Conservation (phyloP, 1,284 basidiomycete genomes). For the Sporisorium exsertum region DNA sequence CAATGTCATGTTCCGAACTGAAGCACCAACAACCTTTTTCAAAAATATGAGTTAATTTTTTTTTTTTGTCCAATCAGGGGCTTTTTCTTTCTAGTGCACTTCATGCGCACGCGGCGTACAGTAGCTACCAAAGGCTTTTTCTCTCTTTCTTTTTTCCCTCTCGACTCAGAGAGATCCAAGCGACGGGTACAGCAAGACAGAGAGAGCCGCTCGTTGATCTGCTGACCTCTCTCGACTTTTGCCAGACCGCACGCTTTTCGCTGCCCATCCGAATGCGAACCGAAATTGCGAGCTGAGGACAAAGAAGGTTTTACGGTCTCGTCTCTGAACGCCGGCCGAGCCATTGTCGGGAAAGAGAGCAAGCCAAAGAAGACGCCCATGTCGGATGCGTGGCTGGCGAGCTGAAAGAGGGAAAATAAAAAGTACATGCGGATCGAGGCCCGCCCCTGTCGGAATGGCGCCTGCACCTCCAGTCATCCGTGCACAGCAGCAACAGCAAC, state of each 20-base stretch:
- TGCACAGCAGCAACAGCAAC: too few species aligned
- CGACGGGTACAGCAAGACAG: background rate
- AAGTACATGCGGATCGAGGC: background rate
- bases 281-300: too few species aligned
- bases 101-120: slow-evolving; percentile 1
- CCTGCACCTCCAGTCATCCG: background rate
- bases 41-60: too few species aligned
- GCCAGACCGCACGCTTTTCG: too few species aligned
- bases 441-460: background rate
- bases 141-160: background rate
- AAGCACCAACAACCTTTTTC: too few species aligned
- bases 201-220: background rate
- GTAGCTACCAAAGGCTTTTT: background rate
- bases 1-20: too few species aligned
- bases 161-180: background rate
- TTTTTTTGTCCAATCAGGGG: too few species aligned
- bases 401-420: background rate
- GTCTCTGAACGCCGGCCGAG: too few species aligned
- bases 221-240: slow-evolving; percentile 1
- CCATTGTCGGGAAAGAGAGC: background rate
- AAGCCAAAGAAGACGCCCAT: too few species aligned
- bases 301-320: too few species aligned
- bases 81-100: too few species aligned
- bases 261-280: background rate
- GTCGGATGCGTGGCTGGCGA: background rate